These are phyloP conservation scores for Plasmodium falciparum DNA, from an alignment of 169 alveolate genomes.

Conservation along the genomic window DNA sequence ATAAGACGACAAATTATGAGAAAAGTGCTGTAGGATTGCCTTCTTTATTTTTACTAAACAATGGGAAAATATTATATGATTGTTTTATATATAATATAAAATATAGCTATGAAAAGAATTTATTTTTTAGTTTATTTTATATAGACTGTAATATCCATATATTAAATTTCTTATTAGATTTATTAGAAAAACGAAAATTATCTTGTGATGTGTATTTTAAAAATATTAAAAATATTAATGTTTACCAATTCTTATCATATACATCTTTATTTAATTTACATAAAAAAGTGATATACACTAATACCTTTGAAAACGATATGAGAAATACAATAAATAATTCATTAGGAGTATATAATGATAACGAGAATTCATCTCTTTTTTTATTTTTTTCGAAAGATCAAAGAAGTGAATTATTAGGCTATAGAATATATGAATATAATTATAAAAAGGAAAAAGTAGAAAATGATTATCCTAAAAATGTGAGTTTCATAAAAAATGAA, in stretches of 20 bases:
- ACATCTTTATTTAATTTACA: background rate
- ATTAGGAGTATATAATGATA: background rate
- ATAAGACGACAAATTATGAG: slow-evolving; percentile 22
- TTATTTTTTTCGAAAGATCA: slow-evolving; percentile 34
- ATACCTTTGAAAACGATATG: background rate
- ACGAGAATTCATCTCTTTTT: background rate
- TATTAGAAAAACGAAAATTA: slow-evolving; percentile 47
- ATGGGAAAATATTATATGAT: slow-evolving; percentile 82
- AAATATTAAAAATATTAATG: slow-evolving; percentile 26
- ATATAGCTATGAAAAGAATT: slow-evolving; percentile 22
- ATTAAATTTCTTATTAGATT: slow-evolving; percentile 7
- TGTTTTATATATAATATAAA: slow-evolving; percentile 75
- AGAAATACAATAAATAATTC: background rate
- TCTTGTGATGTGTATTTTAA: slow-evolving; percentile 65
- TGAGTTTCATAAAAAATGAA: background rate
- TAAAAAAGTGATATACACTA: background rate
- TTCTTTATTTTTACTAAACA: slow-evolving; percentile 79
- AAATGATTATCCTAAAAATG: background rate
- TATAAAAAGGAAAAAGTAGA: background rate
- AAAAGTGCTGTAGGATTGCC: slow-evolving; percentile 39
- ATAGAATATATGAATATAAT: slow-evolving; percentile 36
- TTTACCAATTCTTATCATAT: slow-evolving; percentile 40
- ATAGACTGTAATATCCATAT: slow-evolving; percentile 42
- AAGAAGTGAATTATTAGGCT: slow-evolving; percentile 47
- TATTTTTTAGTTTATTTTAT: slow-evolving; percentile 28